Conservation (phyloP, 169 alveolate species). For the Eimeria falciformis region DNA sequence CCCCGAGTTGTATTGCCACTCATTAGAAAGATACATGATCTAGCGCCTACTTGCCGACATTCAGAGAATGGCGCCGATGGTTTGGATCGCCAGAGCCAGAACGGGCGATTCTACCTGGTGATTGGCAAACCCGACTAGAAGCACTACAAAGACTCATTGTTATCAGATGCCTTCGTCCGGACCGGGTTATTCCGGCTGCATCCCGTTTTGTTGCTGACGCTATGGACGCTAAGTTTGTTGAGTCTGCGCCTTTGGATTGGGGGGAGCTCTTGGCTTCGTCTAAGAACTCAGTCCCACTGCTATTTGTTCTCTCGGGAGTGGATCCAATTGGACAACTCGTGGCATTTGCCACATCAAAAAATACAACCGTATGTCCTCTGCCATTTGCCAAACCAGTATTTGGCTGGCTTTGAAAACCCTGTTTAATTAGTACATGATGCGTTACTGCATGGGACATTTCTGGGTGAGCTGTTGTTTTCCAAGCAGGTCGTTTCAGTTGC, state of each 20-base stretch:
- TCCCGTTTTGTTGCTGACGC: slow-evolving; percentile 89
- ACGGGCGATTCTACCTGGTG: slow-evolving; percentile 95
- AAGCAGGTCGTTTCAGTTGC: slow-evolving; percentile 87
- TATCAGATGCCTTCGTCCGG: slow-evolving; percentile 93
- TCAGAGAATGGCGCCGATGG: slow-evolving; percentile 83
- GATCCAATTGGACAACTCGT: slow-evolving; percentile 94
- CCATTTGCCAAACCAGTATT: no score
- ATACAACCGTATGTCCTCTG: slow-evolving; percentile 58
- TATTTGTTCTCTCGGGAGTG: slow-evolving; percentile 94
- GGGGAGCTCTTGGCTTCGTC: slow-evolving; percentile 92
- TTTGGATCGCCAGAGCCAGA: slow-evolving; percentile 89
- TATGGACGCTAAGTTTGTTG: slow-evolving; percentile 92
- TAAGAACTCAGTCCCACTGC: slow-evolving; percentile 87
- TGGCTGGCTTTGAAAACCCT: no score
- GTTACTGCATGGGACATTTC: no score
- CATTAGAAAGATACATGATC: not conserved
- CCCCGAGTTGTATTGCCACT: not conserved
- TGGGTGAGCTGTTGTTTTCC: not conserved
- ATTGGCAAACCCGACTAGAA: slow-evolving; percentile 96
- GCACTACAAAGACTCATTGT: slow-evolving; percentile 91
- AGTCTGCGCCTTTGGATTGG: slow-evolving; percentile 91
- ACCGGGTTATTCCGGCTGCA: slow-evolving; percentile 92
- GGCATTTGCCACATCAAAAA: slow-evolving; percentile 86
- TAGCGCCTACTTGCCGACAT: slow-evolving; percentile 44
- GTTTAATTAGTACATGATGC: no score